Evolutionary conservation across 2,329 filamentous ascomycete genomes (phyloP), one percentile per base, ranked within the genome.

Genomic region (Apiospora koreana): DNA sequence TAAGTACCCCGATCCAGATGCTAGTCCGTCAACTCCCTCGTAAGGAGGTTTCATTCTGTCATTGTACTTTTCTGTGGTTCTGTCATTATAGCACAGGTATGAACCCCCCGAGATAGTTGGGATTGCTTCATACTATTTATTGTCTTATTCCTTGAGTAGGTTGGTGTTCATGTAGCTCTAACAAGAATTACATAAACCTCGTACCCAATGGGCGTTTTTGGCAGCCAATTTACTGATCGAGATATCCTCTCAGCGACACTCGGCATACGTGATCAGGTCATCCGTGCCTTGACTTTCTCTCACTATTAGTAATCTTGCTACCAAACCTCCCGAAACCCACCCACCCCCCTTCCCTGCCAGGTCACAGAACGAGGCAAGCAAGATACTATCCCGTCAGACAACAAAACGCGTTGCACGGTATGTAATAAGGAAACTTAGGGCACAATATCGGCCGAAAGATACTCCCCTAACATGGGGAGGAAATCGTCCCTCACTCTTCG

Each of bases 231-330:
- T n/a, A 38, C 31, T 62, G 25, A 28, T 58, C 14, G 54, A 62
- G 31, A 21, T 21, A n/a, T 62, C 31, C 9, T 54, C 50, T 54
- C 50, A 62, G 31, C 31, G 31, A 62, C 31, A 10, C 38, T 21
- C 31, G 54, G 18, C 25, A 28, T 10, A 21, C 45, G 48, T 38
- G 54, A 35, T 62, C 54, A 62, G 54, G 28, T 62, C 54, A 62
- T 62, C 54, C 31, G 31, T 62, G 28, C 54, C 54, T 38, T n/a
- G 16, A 38, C 50, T 35, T 16, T 21, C 14, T 6, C n/a, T n/a
- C n/a, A n/a, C 54, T 62, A 35, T 62, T 62, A 62, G 31, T 62
- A 38, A 62, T 62, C 54, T 38, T 62, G 28, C 54, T 25, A 54
- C 25, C 48, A 54, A 54, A 50, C 18, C 50, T 58, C 50, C 50